phyloP scores from a whole-genome alignment of 106 monocot genomes.

The Xerophyta viscosa region DNA sequence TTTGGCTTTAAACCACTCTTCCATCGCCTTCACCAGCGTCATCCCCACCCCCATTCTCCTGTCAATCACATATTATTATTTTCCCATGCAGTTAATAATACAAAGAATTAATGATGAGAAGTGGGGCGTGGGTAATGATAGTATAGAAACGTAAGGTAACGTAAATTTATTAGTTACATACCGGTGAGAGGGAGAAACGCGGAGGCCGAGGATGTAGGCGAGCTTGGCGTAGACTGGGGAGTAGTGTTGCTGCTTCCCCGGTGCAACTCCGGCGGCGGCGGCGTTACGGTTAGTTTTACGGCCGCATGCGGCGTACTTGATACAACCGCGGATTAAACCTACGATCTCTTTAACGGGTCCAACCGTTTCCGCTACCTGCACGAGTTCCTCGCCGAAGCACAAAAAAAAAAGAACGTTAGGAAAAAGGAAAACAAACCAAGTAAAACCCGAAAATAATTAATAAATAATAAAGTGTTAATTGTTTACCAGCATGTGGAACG shows the following conservation, averaged over 20 bases:
- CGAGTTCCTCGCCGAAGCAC: not conserved
- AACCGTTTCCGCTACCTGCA: slow-evolving; percentile 46
- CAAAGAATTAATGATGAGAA: too few relatives aligned
- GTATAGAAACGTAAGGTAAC: too few relatives aligned
- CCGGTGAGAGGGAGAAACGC: slow-evolving; percentile 77
- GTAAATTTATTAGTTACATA: too few relatives aligned
- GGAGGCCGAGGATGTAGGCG: slow-evolving; percentile 94
- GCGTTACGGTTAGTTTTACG: slow-evolving; percentile 10
- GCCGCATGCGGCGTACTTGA: slow-evolving; percentile 45
- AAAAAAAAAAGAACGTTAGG: not conserved
- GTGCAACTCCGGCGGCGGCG: not conserved
- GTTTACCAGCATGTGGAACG: slow-evolving; percentile 26
- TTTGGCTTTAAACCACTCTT: slow-evolving; percentile 29
- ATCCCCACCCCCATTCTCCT: slow-evolving; percentile 30
- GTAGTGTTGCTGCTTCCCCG: slow-evolving; percentile 4
- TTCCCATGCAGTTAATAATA: too few relatives aligned
- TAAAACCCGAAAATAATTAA: too few relatives aligned
- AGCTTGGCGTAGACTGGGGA: slow-evolving; percentile 62
- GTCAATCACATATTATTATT: not conserved
- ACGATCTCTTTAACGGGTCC: slow-evolving; percentile 30
- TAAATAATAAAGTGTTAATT: too few relatives aligned
- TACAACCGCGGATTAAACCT: slow-evolving; percentile 60
- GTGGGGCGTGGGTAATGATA: too few relatives aligned
- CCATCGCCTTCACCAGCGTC: slow-evolving; percentile 26
- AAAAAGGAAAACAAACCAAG: not conserved